Evolutionary conservation across 140 eudicot species (phyloP).

Genomic region (Bidens hawaiensis): DNA sequence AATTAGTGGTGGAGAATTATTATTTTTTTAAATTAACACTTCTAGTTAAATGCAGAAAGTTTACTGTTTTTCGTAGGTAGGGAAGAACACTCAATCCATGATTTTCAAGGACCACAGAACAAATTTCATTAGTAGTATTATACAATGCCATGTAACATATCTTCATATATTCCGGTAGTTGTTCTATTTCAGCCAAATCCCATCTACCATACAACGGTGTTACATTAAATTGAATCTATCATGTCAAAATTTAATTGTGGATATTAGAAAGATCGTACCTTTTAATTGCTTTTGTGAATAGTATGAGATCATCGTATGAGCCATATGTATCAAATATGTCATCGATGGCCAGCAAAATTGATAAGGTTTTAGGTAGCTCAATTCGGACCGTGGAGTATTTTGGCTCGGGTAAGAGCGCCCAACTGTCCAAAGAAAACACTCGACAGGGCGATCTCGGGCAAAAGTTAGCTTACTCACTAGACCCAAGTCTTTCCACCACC

Average conservation of each 20-base stretch:
- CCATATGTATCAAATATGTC: slow-evolving; percentile 60
- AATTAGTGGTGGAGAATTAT: neutral
- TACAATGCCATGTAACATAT: slow-evolving; percentile 49
- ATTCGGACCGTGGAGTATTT: slow-evolving; percentile 39
- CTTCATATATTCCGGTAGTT: slow-evolving; percentile 58
- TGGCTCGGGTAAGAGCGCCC: slow-evolving; percentile 53
- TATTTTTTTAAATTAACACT: neutral
- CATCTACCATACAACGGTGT: slow-evolving; percentile 27
- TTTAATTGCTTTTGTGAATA: slow-evolving; percentile 48
- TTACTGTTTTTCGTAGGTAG: slow-evolving; percentile 37
- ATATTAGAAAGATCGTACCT: slow-evolving; percentile 21
- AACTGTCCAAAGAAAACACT: slow-evolving; percentile 58
- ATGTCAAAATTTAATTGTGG: neutral
- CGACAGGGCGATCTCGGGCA: slow-evolving; percentile 51
- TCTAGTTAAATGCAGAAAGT: neutral
- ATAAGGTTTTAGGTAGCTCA: slow-evolving; percentile 43
- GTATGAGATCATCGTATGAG: slow-evolving; percentile 41
- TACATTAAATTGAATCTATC: neutral
- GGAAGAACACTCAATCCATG: slow-evolving; percentile 43
- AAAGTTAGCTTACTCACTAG: slow-evolving; percentile 35
- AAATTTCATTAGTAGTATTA: slow-evolving; percentile 46
- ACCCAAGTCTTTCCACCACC: slow-evolving; percentile 66
- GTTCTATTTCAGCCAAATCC: slow-evolving; percentile 49
- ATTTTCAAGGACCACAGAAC: slow-evolving; percentile 32
- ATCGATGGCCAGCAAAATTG: slow-evolving; percentile 49